Evolutionary conservation across 2,329 filamentous ascomycete species (phyloP), one percentile per base, ranked within the genome.

Genomic region (Fusarium incarnatum): DNA sequence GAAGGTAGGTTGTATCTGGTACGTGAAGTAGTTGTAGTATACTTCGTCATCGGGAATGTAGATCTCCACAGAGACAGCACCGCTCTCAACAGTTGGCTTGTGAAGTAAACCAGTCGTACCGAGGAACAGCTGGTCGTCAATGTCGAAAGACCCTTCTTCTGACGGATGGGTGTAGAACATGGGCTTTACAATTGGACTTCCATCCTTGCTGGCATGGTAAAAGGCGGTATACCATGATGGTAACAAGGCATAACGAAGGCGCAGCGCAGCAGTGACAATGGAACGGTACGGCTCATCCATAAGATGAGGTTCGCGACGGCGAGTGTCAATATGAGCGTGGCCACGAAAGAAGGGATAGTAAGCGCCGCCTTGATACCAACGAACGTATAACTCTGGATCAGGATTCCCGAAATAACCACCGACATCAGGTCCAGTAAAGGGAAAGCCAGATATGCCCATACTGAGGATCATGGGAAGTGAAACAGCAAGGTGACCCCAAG

Each of bases 321-420:
- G 93, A 42, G 96, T 92, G 77, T 99, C 96, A 65, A 98, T 98
- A 80, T 99, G 96, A 11, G 96, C 96, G 78, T 99, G 96, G 3
- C 90, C 96, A 68, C 96, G 93, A 92, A 98, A 97, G 85, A 98
- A 99, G 10, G 96, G 96, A 79, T 98, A 98, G 85, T 97, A 99
- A 60, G 93, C 93, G 66, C 96, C 96, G 37, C 94, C 89, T 81
- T 99, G 96, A 81, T 97, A 99, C 96, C 96, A 99, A 44, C 96
- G 90, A 13, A 93, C 92, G 73, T 97, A 87, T 20, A 99, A 87
- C 64, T 99, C 95, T 77, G 94, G 94, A 75, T 92, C 92, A 0
- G 96, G 96, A 81, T 99, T 98, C 60, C 96, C 95, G 75, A 99
- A 99, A 86, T 99, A 99, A 28, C 96, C 96, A 60, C 94, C 96